phyloP scores from a whole-genome alignment of 106 monocot genomes.

The Acanthochlamys bracteata region DNA sequence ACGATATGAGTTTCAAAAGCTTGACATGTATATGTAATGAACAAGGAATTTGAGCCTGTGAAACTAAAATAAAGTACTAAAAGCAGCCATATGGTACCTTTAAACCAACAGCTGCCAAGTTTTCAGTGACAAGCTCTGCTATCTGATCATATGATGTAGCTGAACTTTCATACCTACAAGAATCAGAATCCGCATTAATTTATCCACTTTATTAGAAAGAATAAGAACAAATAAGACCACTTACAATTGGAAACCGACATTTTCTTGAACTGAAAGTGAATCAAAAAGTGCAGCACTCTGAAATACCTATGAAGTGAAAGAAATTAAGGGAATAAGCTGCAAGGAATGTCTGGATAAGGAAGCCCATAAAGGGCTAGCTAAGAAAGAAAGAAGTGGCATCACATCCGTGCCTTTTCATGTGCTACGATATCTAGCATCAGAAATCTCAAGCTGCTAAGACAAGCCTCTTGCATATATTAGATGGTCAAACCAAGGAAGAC shows the following conservation, averaged over 20 bases:
- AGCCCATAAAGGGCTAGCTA: not conserved
- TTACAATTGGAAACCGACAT: conserved; percentile 98
- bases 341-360: not conserved
- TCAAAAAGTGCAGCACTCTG: conserved; percentile 99
- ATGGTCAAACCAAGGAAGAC: too few species aligned
- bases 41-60: not conserved
- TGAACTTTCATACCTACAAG: conserved; percentile 79
- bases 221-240: conserved; percentile 7
- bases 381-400: not conserved
- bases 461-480: too few species aligned
- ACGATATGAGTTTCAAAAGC: too few species aligned
- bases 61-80: not conserved
- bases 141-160: conserved; percentile 60
- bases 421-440: too few species aligned
- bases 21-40: not conserved
- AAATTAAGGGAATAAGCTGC: not conserved
- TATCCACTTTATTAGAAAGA: not conserved
- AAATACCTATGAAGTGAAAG: conserved; percentile 54
- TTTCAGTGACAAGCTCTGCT: conserved; percentile 70
- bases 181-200: not conserved
- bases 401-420: too few species aligned
- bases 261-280: conserved; percentile 96
- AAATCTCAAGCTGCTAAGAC: too few species aligned
- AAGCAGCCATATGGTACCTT: conserved; percentile 39
- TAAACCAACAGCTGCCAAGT: conserved; percentile 84